Percentiles rank a stretch among this genome's conserved stretches.
Evolutionary conservation across 306 rosid species (phyloP).

Genomic region (Castanea sativa): DNA sequence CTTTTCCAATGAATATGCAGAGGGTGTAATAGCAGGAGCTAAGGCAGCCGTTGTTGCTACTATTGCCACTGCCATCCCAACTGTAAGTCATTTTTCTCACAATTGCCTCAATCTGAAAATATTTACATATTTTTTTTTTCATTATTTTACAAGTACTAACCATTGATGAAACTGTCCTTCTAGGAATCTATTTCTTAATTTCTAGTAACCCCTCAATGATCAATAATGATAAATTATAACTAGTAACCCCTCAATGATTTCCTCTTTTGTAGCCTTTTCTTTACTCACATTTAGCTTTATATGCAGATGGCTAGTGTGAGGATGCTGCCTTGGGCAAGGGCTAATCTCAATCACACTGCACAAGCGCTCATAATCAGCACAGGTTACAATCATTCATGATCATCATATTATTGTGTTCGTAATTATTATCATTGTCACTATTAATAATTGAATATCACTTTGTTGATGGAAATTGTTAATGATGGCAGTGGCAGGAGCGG

Average conservation of each 20-base stretch:
- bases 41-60: conserved; percentile 85
- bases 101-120: background rate
- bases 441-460: background rate
- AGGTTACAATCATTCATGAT: conserved; percentile 35
- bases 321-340: conserved; percentile 97
- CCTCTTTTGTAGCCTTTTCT: no score
- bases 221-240: background rate
- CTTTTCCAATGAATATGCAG: conserved; percentile 37
- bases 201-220: no score
- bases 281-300: conserved; percentile 3
- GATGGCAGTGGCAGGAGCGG: conserved; percentile 89
- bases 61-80: conserved; percentile 93
- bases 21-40: conserved; percentile 93
- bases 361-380: conserved; percentile 97
- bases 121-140: no score
- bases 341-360: conserved; percentile 87
- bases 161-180: no score
- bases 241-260: background rate
- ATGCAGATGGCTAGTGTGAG: conserved; percentile 89
- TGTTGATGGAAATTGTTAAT: background rate
- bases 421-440: background rate
- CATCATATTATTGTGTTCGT: background rate
- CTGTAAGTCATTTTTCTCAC: conserved; percentile 44
- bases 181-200: no score
- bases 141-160: no score